Evolutionary conservation across 78 protist species (phyloP).

Genomic region (Andalucia godoyi): DNA sequence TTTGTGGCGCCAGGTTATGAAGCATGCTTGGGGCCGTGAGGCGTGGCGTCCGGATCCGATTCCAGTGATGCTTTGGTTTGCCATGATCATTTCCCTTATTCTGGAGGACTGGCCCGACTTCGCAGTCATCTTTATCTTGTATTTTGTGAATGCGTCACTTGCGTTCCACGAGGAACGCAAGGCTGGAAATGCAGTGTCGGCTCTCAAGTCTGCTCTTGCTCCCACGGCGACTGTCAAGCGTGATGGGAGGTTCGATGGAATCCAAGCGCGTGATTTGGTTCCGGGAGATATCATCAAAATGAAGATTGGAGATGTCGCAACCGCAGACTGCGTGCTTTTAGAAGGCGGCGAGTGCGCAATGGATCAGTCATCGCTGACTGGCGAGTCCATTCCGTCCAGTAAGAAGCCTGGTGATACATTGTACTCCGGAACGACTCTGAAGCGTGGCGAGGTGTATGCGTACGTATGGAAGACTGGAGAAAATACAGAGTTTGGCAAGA

Average conservation of each 20-base stretch:
- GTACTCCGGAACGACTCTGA: too few relatives aligned
- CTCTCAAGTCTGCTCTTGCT: constrained; percentile 50
- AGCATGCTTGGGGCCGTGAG: neutral
- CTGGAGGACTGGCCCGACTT: constrained; percentile 53
- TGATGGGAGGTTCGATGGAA: constrained; percentile 41
- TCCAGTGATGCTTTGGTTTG: constrained; percentile 58
- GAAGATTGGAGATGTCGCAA: constrained; percentile 61
- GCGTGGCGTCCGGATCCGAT: constrained; percentile 40
- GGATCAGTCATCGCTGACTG: constrained; percentile 68
- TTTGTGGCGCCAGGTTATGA: neutral
- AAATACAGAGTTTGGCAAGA: constrained; percentile 72
- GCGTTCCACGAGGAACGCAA: constrained; percentile 63
- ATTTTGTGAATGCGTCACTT: constrained; percentile 52
- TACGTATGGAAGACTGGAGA: constrained; percentile 64
- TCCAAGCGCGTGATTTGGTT: constrained; percentile 49
- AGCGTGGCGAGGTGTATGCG: constrained; percentile 66
- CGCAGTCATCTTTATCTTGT: constrained; percentile 36
- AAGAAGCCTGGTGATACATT: too few relatives aligned
- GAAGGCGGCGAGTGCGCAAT: constrained; percentile 26
- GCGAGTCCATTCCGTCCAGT: too few relatives aligned
- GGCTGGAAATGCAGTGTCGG: constrained; percentile 78
- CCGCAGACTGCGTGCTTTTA: constrained; percentile 62
- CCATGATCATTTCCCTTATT: constrained; percentile 43
- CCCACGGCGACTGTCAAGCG: constrained; percentile 35
- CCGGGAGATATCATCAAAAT: constrained; percentile 73